Evolutionary conservation across 169 alveolate genomes (phyloP).

Genomic region (Plasmodium adleri): DNA sequence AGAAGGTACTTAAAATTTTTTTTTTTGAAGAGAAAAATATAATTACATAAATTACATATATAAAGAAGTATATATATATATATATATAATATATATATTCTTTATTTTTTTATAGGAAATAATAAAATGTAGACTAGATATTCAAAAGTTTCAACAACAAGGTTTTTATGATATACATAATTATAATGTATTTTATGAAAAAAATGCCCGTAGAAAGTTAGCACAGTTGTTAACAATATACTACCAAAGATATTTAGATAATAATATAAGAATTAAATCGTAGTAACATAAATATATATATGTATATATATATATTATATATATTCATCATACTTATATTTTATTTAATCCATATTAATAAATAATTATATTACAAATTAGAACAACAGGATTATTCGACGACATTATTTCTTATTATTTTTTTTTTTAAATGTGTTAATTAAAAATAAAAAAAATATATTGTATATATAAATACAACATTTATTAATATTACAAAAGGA

Average conservation of each 20-base stretch:
- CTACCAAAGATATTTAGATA: constrained; percentile 72
- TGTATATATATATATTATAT: constrained; percentile 11
- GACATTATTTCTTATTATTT: too few species aligned
- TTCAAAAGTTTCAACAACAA: constrained; percentile 70
- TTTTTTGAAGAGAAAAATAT: neutral
- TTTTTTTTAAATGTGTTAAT: too few species aligned
- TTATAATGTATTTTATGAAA: constrained; percentile 54
- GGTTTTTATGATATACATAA: constrained; percentile 75
- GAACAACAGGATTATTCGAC: too few species aligned
- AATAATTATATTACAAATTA: too few species aligned
- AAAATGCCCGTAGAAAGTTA: constrained; percentile 62
- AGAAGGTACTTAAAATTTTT: constrained; percentile 34
- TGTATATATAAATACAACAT: too few species aligned
- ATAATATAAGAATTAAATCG: constrained; percentile 51
- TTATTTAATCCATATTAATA: too few species aligned
- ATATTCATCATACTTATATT: neutral
- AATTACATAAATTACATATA: neutral
- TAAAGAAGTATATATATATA: neutral
- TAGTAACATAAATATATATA: constrained; percentile 10
- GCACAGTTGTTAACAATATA: constrained; percentile 74
- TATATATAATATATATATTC: neutral
- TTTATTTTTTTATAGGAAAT: constrained; percentile 30
- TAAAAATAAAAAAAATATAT: too few species aligned
- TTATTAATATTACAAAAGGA: too few species aligned
- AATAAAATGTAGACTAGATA: constrained; percentile 64